These are phyloP conservation scores for Fusarium guadeloupense DNA, from an alignment of 2,329 filamentous ascomycete species.

Conservation along the genomic window DNA sequence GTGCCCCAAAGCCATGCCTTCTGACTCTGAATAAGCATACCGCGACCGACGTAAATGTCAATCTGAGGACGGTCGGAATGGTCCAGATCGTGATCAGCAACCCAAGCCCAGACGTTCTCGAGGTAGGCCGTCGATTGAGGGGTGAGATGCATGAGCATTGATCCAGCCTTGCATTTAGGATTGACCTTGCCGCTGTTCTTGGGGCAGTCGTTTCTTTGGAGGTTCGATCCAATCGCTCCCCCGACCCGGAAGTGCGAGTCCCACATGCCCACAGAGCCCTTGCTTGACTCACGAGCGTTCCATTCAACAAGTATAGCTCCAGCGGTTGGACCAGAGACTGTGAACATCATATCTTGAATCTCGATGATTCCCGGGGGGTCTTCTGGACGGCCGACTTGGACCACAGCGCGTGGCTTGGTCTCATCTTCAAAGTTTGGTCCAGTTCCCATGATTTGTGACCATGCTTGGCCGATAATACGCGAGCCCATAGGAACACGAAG, in stretches of 20 bases:
- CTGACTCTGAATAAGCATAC: constrained; percentile 46
- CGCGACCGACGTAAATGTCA: constrained; percentile 51
- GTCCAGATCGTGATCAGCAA: constrained; percentile 66
- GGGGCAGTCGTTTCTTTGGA: constrained; percentile 34
- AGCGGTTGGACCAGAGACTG: constrained; percentile 46
- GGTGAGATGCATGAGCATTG: constrained; percentile 60
- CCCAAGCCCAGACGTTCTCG: constrained; percentile 70
- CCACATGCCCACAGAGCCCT: constrained; percentile 61
- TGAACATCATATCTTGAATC: constrained; percentile 70
- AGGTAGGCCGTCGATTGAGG: constrained; percentile 56
- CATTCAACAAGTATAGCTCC: constrained; percentile 49
- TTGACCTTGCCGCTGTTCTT: constrained; percentile 42
- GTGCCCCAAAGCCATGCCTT: constrained; percentile 45
- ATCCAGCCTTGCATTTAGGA: constrained; percentile 65
- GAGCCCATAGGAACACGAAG: constrained; percentile 56
- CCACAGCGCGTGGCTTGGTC: constrained; percentile 60
- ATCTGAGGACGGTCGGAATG: constrained; percentile 39
- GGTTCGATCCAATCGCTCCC: constrained; percentile 37
- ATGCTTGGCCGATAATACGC: constrained; percentile 58
- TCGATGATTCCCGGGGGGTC: constrained; percentile 67
- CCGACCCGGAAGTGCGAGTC: constrained; percentile 58
- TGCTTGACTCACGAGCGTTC: constrained; percentile 60
- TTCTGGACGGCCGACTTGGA: constrained; percentile 65
- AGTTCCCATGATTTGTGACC: constrained; percentile 55
- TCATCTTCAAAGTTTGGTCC: constrained; percentile 41